Conservation (phyloP, 305 asterid species). For the Vinca major region DNA sequence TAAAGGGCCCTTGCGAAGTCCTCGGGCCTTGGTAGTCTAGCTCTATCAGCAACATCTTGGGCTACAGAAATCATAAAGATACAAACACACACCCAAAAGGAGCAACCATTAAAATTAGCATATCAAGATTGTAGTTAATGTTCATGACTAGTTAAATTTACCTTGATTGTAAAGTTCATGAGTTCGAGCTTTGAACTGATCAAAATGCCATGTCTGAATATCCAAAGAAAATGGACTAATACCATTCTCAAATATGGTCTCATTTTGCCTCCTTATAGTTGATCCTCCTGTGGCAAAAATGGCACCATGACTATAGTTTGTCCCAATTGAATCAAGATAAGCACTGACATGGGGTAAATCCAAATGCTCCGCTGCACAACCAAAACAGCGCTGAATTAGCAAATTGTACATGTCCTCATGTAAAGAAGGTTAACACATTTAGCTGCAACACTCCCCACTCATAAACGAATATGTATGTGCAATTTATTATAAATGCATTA, state of each 20-base stretch:
- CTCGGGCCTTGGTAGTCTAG: conserved; percentile 27
- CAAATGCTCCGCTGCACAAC: conserved; percentile 40
- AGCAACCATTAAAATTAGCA: neutral
- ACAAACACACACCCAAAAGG: neutral
- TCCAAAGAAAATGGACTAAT: conserved; percentile 45
- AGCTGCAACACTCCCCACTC: too few relatives aligned
- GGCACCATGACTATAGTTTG: conserved; percentile 42
- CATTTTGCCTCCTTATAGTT: conserved; percentile 36
- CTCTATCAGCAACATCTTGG: conserved; percentile 9
- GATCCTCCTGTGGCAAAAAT: conserved; percentile 46
- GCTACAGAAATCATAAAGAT: conserved; percentile 16
- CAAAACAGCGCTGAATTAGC: neutral
- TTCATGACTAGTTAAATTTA: conserved; percentile 1
- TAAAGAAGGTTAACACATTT: neutral
- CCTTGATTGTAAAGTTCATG: conserved; percentile 31
- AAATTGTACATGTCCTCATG: too few relatives aligned
- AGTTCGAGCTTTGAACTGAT: conserved; percentile 37
- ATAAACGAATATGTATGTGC: too few relatives aligned
- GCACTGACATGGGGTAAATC: conserved; percentile 40
- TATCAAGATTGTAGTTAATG: neutral
- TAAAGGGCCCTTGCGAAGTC: conserved; percentile 39
- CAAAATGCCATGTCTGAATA: conserved; percentile 31
- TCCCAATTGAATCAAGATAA: conserved; percentile 38
- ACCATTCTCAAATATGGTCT: conserved; percentile 27
- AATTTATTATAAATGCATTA: conserved; percentile 4